phyloP scores from a whole-genome alignment of 768 basidiomycete species.

The Asterophora lycoperdoides region DNA sequence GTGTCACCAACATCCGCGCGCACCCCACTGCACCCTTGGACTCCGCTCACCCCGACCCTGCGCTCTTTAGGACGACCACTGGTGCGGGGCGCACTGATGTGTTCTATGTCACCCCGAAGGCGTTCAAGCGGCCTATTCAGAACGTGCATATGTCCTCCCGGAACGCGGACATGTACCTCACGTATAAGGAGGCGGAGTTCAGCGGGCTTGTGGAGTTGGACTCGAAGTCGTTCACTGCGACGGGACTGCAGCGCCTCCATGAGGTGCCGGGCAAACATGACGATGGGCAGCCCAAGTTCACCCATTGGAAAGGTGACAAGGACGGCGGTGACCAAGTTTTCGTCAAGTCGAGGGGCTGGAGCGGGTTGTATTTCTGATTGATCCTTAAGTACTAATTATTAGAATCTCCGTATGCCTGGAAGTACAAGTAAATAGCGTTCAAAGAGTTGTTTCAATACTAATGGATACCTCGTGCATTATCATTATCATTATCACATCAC shows the following conservation, averaged over 20 bases:
- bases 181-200: constrained; percentile 48
- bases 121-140: constrained; percentile 42
- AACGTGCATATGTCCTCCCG: constrained; percentile 43
- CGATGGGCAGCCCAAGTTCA: constrained; percentile 27
- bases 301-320: constrained; percentile 37
- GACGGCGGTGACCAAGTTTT: constrained; percentile 36
- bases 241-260: constrained; percentile 21
- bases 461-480: neutral
- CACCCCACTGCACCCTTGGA: constrained; percentile 36
- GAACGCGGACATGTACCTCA: constrained; percentile 54
- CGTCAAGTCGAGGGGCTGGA: constrained; percentile 44
- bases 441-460: neutral
- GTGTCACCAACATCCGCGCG: constrained; percentile 44
- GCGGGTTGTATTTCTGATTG: constrained; percentile 43
- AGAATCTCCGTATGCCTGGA: neutral
- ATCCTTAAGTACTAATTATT: neutral
- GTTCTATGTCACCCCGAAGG: constrained; percentile 37
- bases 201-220: constrained; percentile 43
- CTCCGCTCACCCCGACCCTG: constrained; percentile 28
- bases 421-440: neutral
- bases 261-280: constrained; percentile 10
- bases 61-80: constrained; percentile 41
- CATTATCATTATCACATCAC: no score
- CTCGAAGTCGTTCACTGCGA: constrained; percentile 37
- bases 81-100: constrained; percentile 54